phyloP scores from a whole-genome alignment of 148 eudicot species.

The Euryodendron excelsum region DNA sequence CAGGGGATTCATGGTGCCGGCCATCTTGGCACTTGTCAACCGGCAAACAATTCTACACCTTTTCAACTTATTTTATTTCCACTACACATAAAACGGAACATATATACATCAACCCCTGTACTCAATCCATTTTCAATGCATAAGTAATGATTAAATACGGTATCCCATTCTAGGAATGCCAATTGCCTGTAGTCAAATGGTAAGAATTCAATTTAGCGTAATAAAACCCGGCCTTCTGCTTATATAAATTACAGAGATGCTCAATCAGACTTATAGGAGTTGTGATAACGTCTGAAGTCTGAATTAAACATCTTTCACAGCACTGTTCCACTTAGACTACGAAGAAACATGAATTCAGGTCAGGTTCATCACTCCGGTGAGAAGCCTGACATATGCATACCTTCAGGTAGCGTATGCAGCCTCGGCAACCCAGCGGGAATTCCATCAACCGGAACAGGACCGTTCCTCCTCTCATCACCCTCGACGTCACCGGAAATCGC shows the following conservation, averaged over 20 bases:
- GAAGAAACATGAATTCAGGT: neutral
- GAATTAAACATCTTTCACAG: neutral
- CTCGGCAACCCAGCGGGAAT: conserved; percentile 81
- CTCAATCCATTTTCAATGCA: neutral
- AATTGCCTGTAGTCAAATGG: neutral
- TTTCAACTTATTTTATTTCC: neutral
- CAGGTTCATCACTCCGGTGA: conserved; percentile 7
- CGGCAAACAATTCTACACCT: neutral
- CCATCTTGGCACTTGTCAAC: neutral
- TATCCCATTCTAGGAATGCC: neutral
- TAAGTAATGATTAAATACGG: neutral
- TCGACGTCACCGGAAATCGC: conserved; percentile 38
- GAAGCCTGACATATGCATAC: conserved; percentile 29
- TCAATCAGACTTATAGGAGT: conserved; percentile 5
- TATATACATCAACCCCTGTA: neutral
- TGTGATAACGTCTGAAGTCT: neutral
- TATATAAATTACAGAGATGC: neutral
- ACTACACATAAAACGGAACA: neutral
- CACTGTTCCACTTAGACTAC: neutral
- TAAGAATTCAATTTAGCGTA: neutral
- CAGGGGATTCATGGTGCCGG: neutral
- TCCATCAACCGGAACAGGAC: conserved; percentile 47
- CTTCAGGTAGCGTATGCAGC: conserved; percentile 71
- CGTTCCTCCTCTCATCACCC: conserved; percentile 50
- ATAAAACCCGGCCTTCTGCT: too few relatives aligned